Conservation (phyloP, 768 basidiomycete species). For the Rhizopogon sp. region DNA sequence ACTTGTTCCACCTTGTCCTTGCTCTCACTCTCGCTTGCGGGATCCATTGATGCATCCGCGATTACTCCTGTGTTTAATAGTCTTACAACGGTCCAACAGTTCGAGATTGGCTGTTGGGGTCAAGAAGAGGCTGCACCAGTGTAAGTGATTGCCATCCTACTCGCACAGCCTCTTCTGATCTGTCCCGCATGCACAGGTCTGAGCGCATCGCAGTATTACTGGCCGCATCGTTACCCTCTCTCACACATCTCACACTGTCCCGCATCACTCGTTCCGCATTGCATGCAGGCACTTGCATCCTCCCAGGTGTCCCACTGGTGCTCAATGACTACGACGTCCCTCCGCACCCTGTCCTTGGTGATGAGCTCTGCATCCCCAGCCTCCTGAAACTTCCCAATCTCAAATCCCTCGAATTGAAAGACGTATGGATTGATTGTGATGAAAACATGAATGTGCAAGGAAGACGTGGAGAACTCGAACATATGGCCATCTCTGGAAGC, state of each 20-base stretch:
- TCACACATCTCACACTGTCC: constrained; percentile 53
- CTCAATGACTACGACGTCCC: constrained; percentile 58
- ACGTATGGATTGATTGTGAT: constrained; percentile 60
- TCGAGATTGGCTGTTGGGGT: constrained; percentile 20
- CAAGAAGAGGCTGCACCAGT: constrained; percentile 31
- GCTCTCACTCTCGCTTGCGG: constrained; percentile 23
- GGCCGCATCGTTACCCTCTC: constrained; percentile 51
- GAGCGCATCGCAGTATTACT: constrained; percentile 68
- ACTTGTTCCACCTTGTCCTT: constrained; percentile 39
- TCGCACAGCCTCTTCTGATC: constrained; percentile 7
- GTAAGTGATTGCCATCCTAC: constrained; percentile 21
- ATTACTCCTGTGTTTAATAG: constrained; percentile 18
- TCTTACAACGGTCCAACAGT: constrained; percentile 11
- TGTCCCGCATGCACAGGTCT: constrained; percentile 13
- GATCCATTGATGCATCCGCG: constrained; percentile 13
- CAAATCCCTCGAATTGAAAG: constrained; percentile 55
- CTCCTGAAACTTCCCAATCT: constrained; percentile 62
- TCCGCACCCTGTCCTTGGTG: constrained; percentile 46
- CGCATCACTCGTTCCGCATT: constrained; percentile 61
- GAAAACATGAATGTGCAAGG: constrained; percentile 1
- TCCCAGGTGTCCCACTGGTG: constrained; percentile 50
- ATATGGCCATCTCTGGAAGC: constrained; percentile 24
- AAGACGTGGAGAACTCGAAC: constrained; percentile 14
- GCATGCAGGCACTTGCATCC: constrained; percentile 51
- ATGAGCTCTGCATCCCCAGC: constrained; percentile 57